Evolutionary conservation across 164 flowering plant species (phyloP).

Genomic region (Tetrastigma voinierianum): DNA sequence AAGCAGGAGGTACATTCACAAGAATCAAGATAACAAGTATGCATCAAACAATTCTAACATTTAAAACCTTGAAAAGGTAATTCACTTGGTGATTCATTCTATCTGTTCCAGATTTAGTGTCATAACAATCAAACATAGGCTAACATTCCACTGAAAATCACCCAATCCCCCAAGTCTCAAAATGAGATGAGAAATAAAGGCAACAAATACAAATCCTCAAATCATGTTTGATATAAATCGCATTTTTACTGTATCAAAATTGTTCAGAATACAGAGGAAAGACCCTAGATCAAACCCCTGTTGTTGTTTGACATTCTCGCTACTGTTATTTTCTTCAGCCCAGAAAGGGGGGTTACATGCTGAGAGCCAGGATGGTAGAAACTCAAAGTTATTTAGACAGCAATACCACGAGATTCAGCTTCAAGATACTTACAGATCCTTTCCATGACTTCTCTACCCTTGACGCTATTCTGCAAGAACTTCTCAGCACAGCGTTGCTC

Average conservation of each 20-base stretch:
- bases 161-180: not conserved
- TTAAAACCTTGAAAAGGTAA: not conserved
- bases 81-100: not conserved
- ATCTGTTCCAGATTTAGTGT: not conserved
- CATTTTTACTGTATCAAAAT: not conserved
- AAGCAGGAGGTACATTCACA: not conserved
- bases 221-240: too few relatives aligned
- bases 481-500: constrained; percentile 89
- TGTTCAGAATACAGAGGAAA: not conserved
- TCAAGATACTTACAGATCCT: constrained; percentile 95
- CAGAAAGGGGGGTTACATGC: constrained; percentile 3
- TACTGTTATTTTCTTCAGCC: not conserved
- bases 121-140: not conserved
- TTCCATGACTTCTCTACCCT: constrained; percentile 98
- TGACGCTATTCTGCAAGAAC: constrained; percentile 84
- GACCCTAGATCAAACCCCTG: not conserved
- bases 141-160: not conserved
- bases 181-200: not conserved
- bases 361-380: not conserved
- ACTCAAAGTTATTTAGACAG: constrained; percentile 25
- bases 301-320: not conserved
- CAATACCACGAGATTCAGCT: constrained; percentile 71
- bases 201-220: not conserved
- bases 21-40: not conserved
- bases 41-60: not conserved